Evolutionary conservation across 352 stramenopile species (phyloP).

Genomic region (Phytophthora pinifolia): DNA sequence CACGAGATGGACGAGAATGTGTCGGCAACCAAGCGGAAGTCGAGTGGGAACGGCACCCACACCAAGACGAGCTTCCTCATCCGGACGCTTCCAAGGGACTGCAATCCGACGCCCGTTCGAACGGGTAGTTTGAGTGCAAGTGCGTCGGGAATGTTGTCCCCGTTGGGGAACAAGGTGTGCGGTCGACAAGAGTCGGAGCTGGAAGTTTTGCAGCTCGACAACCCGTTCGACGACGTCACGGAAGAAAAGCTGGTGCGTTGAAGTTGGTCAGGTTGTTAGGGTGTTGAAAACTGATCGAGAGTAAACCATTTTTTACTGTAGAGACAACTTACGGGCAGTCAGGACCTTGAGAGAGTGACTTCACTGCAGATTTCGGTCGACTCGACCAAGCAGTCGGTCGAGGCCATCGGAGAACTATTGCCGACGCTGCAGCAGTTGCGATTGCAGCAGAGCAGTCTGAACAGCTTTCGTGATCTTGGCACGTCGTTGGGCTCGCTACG

Average conservation of each 20-base stretch:
- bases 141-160: constrained; percentile 26
- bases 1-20: constrained; percentile 41
- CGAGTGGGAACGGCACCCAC: constrained; percentile 12
- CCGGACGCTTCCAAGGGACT: constrained; percentile 65
- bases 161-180: constrained; percentile 7
- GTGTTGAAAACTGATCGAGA: background rate
- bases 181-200: constrained; percentile 6
- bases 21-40: constrained; percentile 8
- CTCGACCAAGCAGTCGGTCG: constrained; percentile 77
- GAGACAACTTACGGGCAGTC: constrained; percentile 60
- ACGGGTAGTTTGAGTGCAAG: constrained; percentile 7
- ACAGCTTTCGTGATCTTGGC: constrained; percentile 82
- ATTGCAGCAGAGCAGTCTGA: constrained; percentile 61
- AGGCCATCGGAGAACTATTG: constrained; percentile 76
- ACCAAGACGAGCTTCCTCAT: constrained; percentile 68
- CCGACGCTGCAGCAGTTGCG: constrained; percentile 69
- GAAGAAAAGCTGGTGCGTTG: constrained; percentile 66
- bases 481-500: constrained; percentile 72
- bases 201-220: constrained; percentile 42
- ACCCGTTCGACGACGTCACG: constrained; percentile 81
- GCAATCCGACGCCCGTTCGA: constrained; percentile 63
- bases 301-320: constrained; percentile 16
- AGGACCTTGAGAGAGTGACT: constrained; percentile 59
- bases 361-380: constrained; percentile 71
- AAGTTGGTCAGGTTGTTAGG: background rate